Percentiles rank a stretch among this genome's conserved stretches.
Evolutionary conservation across 108 stramenopile species (phyloP).

Genomic region (Pseudonitzschia multiseries): DNA sequence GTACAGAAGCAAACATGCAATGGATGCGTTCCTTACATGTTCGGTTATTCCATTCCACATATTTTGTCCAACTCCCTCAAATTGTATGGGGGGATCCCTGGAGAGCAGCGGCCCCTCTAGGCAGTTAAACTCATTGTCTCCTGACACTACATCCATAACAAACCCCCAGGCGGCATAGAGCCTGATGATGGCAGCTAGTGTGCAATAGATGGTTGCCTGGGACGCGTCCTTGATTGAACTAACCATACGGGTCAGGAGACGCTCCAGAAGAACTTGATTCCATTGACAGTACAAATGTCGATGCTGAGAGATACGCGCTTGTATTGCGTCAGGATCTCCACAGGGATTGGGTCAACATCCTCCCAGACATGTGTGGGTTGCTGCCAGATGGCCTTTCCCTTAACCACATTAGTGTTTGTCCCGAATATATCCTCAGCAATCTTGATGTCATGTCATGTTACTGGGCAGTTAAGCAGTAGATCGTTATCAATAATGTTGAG

Average conservation of each 20-base stretch:
- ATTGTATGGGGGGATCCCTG: neutral
- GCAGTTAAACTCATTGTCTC: conserved; percentile 3
- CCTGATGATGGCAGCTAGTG: neutral
- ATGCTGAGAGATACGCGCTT: neutral
- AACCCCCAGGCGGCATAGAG: neutral
- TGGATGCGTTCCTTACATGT: neutral
- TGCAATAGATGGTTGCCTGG: neutral
- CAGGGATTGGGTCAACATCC: neutral
- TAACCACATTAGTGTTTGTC: neutral
- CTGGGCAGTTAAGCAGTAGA: neutral
- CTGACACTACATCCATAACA: neutral
- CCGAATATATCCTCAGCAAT: neutral
- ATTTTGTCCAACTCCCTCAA: neutral
- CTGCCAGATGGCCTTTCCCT: neutral
- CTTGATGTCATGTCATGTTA: neutral
- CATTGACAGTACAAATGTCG: neutral
- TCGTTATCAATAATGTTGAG: neutral
- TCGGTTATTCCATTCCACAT: neutral
- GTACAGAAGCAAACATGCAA: neutral
- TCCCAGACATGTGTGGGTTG: neutral
- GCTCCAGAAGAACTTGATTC: neutral
- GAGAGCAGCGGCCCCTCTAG: neutral
- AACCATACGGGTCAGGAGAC: neutral
- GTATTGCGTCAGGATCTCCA: neutral
- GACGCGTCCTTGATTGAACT: neutral